These are phyloP conservation scores for Rosa persica DNA, from an alignment of 306 rosid species.

Conservation along the genomic window DNA sequence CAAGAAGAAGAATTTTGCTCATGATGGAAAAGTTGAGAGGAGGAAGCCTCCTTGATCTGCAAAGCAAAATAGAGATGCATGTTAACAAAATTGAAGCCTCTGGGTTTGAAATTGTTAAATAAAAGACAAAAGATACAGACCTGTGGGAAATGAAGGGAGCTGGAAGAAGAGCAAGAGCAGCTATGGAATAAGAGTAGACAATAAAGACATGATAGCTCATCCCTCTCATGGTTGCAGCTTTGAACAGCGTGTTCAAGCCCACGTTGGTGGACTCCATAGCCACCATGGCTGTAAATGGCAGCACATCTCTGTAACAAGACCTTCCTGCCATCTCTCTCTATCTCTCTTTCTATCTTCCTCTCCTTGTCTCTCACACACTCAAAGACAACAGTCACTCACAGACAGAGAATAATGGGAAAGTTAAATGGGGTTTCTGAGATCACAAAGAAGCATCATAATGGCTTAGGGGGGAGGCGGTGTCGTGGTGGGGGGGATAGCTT, in stretches of 20 bases:
- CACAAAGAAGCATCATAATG: neutral
- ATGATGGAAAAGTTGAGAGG: conserved; percentile 59
- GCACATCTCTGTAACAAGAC: conserved; percentile 37
- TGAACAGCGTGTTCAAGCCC: conserved; percentile 72
- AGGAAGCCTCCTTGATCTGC: conserved; percentile 70
- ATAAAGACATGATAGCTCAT: conserved; percentile 81
- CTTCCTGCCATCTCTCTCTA: neutral
- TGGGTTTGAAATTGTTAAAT: neutral
- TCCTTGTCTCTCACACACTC: conserved; percentile 17
- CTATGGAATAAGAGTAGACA: conserved; percentile 65
- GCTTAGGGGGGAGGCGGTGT: no score
- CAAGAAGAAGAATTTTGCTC: conserved; percentile 63
- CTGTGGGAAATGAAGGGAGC: conserved; percentile 57
- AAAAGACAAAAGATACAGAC: conserved; percentile 22
- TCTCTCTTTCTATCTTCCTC: conserved; percentile 14
- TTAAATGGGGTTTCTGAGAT: neutral
- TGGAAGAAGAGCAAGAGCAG: conserved; percentile 64
- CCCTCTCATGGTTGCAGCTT: conserved; percentile 71
- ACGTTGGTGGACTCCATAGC: conserved; percentile 67
- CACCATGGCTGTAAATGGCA: conserved; percentile 63
- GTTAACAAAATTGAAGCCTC: neutral
- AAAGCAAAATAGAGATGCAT: conserved; percentile 12
- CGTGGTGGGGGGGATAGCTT: neutral
- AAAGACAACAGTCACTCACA: neutral
- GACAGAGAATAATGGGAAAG: neutral